Evolutionary conservation across 1,284 basidiomycete species (phyloP).

Genomic region (Naganishia cerealis): DNA sequence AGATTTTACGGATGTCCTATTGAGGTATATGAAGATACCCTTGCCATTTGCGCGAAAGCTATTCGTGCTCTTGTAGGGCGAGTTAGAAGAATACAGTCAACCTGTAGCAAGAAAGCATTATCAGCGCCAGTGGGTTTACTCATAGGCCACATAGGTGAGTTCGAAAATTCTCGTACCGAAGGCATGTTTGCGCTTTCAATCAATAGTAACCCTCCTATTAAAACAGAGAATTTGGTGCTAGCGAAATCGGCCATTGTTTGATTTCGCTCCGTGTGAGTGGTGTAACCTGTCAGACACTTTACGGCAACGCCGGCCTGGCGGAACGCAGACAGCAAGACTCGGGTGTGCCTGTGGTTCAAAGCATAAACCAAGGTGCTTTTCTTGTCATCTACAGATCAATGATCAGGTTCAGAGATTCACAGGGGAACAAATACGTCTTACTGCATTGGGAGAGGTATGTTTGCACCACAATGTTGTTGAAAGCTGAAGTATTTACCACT

Average conservation of each 20-base stretch:
- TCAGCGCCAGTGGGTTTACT: background rate
- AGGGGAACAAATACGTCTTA: background rate
- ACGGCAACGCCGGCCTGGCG: background rate
- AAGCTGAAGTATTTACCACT: background rate
- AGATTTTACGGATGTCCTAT: background rate
- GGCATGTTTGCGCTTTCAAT: conserved; percentile 1
- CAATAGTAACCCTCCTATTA: background rate
- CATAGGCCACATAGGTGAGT: background rate
- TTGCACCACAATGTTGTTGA: background rate
- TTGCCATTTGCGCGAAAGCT: background rate
- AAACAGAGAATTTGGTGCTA: background rate
- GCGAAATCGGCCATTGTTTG: background rate
- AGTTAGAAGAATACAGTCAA: background rate
- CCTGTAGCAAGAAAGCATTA: background rate
- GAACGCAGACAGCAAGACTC: background rate
- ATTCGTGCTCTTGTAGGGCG: background rate
- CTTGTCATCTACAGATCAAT: background rate
- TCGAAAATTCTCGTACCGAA: background rate
- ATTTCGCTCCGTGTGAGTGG: background rate
- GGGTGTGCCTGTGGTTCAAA: background rate
- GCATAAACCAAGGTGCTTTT: background rate
- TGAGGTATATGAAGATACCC: background rate
- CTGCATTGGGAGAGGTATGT: background rate
- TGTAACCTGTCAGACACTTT: background rate
- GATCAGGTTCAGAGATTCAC: background rate